phyloP scores from a whole-genome alignment of 768 basidiomycete genomes.

The Termitomyces sp. region DNA sequence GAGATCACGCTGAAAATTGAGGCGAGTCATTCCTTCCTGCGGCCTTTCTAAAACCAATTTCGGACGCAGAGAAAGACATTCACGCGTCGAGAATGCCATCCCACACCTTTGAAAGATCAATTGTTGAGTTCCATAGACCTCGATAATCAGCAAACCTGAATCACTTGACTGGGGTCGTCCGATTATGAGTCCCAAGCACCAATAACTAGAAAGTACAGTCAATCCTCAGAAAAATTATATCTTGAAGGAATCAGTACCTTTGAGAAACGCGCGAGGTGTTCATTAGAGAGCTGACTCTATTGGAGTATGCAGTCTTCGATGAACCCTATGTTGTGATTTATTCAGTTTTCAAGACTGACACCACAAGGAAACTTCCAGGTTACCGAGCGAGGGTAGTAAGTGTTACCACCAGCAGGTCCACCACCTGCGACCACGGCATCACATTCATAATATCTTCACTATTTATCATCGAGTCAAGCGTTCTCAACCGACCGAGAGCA shows the following conservation, averaged over 20 bases:
- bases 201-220: conserved; percentile 42
- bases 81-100: conserved; percentile 83
- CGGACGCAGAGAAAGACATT: conserved; percentile 61
- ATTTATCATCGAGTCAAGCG: conserved; percentile 5
- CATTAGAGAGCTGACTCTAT: conserved; percentile 84
- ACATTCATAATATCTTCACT: conserved; percentile 35
- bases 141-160: conserved; percentile 58
- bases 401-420: conserved; percentile 89
- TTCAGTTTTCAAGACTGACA: conserved; percentile 1
- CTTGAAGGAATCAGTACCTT: conserved; percentile 35
- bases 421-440: conserved; percentile 96
- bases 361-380: conserved; percentile 15
- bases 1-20: conserved; percentile 86
- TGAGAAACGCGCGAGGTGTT: conserved; percentile 66
- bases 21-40: conserved; percentile 58
- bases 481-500: background rate
- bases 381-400: conserved; percentile 82
- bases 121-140: background rate
- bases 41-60: conserved; percentile 28
- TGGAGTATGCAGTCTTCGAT: conserved; percentile 55
- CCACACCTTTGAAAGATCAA: conserved; percentile 60
- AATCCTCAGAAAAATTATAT: conserved; percentile 3
- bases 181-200: conserved; percentile 79
- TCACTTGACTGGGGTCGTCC: conserved; percentile 72
- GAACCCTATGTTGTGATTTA: conserved; percentile 36